Base-by-base conservation (phyloP, 495 filamentous ascomycete species). In the Penicillium simplicissimum region DNA sequence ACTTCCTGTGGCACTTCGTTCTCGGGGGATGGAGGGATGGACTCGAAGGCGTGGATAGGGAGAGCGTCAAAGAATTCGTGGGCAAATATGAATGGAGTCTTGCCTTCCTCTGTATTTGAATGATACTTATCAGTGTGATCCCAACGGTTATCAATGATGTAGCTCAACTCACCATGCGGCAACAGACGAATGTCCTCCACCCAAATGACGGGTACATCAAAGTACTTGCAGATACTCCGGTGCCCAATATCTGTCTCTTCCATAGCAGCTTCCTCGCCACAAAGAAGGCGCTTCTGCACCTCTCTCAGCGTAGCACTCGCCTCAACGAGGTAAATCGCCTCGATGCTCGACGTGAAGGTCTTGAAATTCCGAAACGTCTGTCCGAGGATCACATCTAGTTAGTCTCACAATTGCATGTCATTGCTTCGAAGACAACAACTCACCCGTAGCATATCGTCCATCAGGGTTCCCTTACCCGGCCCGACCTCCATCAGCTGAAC, bases 11-110 rank as follows among this genome's bases (percentile, higher is more conserved):
- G 64, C 19, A 57, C 52, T 58, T 71, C 65, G 59, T 76, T 75
- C 57, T 76, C 72, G 9, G 68, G 68, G 19, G 74, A 47, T 15
- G 81, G 74, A 33, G 81, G 73, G 35, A 92, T 75, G 25, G 88
- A 88, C 69, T 97, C 88, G 74, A 98, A 98, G 60, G 92, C 90
- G 75, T 98, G 92, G 68, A 98, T 96, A 38, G 95, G 95, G 7
- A 98, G 89, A n/a, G 95, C 95, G 68, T 98, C 95, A 75, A 98
- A 98, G 81, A 98, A 97, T 71, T 98, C 95, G 71, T 98, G 95
- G 11, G 94, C 95, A 37, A 97, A 84, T 53, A 98, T 95, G 75
- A 97, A 95, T 1, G 95, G 93, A 15, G 87, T 90, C 66, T 91
- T 92, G 62, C 79, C 60, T 80, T 74, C 68, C 81, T 70, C 74